Evolutionary conservation across 1,139 yeast genomes (phyloP).

Genomic region (Nakaseomyces uthaithaninus): DNA sequence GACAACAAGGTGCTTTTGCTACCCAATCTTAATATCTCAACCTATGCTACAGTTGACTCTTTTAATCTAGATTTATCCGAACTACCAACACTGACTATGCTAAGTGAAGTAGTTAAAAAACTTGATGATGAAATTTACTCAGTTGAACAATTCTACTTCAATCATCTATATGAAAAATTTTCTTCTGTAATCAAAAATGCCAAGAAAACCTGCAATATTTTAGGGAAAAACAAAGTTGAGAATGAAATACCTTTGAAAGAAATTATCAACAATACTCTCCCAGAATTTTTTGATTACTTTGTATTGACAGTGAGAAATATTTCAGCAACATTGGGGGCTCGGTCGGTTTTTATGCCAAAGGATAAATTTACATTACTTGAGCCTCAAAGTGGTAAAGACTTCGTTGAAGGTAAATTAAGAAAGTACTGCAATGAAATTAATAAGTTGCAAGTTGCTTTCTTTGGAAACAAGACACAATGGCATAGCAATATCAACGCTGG

Average conservation of each 20-base stretch:
- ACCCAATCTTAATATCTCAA: conserved; percentile 20
- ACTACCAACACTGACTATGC: conserved; percentile 31
- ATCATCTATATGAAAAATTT: conserved; percentile 37
- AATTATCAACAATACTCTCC: conserved; percentile 37
- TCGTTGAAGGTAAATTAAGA: conserved; percentile 38
- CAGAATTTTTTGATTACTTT: conserved; percentile 41
- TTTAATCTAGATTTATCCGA: conserved; percentile 28
- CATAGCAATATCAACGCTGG: conserved; percentile 19
- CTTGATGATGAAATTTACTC: conserved; percentile 22
- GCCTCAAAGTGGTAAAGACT: conserved; percentile 37
- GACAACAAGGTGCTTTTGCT: conserved; percentile 21
- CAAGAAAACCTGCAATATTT: conserved; percentile 40
- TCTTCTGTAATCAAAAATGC: conserved; percentile 40
- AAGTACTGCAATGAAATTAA: conserved; percentile 30
- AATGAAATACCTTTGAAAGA: conserved; percentile 26
- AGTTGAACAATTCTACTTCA: conserved; percentile 27
- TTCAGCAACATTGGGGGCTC: conserved; percentile 43
- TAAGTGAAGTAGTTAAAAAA: conserved; percentile 28
- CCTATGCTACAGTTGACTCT: conserved; percentile 18
- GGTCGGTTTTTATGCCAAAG: conserved; percentile 51
- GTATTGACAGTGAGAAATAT: conserved; percentile 34
- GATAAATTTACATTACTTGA: conserved; percentile 33
- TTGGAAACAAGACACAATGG: conserved; percentile 26
- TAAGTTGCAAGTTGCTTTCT: conserved; percentile 19
- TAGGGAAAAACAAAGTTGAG: conserved; percentile 33